These are phyloP conservation scores for Conticribra weissflogii DNA, from an alignment of 108 stramenopile species.

Conservation along the genomic window DNA sequence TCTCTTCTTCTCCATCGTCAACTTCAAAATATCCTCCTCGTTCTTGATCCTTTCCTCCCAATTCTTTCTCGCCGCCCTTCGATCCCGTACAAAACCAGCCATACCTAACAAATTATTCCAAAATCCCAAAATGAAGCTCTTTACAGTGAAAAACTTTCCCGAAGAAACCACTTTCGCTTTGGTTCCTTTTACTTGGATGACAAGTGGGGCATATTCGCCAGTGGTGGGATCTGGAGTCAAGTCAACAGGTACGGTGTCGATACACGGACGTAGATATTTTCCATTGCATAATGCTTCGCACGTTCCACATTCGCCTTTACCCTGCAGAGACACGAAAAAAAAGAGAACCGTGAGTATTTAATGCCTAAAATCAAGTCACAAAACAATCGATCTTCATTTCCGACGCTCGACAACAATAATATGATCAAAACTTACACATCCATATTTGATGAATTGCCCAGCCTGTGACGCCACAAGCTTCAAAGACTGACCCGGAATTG, in stretches of 20 bases:
- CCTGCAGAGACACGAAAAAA: too few species aligned
- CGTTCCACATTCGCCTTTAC: conserved; percentile 93
- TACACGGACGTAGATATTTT: conserved; percentile 85
- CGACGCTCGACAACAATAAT: too few species aligned
- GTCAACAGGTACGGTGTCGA: conserved; percentile 61
- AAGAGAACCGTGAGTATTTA: too few species aligned
- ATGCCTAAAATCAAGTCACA: too few species aligned
- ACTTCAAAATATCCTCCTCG: conserved; percentile 65
- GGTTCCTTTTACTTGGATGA: conserved; percentile 68
- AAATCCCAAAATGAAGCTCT: conserved; percentile 82
- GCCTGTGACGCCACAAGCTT: conserved; percentile 87
- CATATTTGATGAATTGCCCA: conserved; percentile 90
- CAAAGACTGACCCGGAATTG: conserved; percentile 75
- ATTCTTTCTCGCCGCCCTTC: conserved; percentile 70
- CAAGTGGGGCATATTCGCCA: conserved; percentile 43
- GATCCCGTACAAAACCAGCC: conserved; percentile 79
- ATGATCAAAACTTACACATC: too few species aligned
- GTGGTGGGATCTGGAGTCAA: conserved; percentile 30
- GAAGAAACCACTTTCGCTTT: conserved; percentile 62
- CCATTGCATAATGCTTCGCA: conserved; percentile 84
- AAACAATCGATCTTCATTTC: too few species aligned
- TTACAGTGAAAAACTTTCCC: conserved; percentile 75
- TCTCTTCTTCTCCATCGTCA: conserved; percentile 62
- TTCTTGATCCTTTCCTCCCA: conserved; percentile 73
- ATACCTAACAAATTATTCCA: conserved; percentile 87